Conservation (phyloP, 2,329 filamentous ascomycete genomes). For the Clarireedia hainanense region DNA sequence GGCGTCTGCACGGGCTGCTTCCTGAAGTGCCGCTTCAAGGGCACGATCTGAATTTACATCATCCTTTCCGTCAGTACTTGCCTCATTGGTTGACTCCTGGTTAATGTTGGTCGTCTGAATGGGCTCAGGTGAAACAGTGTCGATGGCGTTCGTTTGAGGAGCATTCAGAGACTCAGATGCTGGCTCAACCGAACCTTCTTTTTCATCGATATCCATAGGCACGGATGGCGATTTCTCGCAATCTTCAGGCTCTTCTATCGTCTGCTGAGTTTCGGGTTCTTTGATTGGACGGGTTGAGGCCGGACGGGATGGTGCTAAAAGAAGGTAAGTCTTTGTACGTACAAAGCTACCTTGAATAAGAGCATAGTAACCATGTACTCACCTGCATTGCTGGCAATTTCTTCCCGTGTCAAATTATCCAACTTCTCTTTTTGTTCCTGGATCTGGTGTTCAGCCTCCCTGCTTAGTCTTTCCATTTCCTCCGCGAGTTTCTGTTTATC, state of each 20-base stretch:
- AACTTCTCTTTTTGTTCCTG: slow-evolving; percentile 30
- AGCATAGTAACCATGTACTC: slow-evolving; percentile 9
- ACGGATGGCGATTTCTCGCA: not conserved
- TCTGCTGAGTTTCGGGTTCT: not conserved
- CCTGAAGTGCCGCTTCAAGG: slow-evolving; percentile 25
- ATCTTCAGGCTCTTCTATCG: not conserved
- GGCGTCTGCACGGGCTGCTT: slow-evolving; percentile 23
- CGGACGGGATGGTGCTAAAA: not conserved
- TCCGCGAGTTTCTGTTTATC: slow-evolving; percentile 29
- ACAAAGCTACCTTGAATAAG: too few species aligned
- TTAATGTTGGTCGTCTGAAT: not conserved
- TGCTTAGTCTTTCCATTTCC: slow-evolving; percentile 28
- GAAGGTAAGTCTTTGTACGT: slow-evolving; percentile 2
- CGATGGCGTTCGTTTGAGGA: too few species aligned
- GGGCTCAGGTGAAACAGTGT: not conserved
- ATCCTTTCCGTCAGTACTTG: not conserved
- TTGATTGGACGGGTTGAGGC: not conserved
- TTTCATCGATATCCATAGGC: slow-evolving; percentile 2
- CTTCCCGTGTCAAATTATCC: slow-evolving; percentile 22
- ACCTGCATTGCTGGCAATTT: slow-evolving; percentile 23
- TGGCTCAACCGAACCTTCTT: not conserved
- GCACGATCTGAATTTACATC: slow-evolving; percentile 13
- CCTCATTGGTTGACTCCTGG: not conserved
- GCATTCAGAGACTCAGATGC: not conserved
- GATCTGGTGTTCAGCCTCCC: slow-evolving; percentile 30